phyloP scores from a whole-genome alignment of 495 filamentous ascomycete species.

The Penicillium chermesinum region DNA sequence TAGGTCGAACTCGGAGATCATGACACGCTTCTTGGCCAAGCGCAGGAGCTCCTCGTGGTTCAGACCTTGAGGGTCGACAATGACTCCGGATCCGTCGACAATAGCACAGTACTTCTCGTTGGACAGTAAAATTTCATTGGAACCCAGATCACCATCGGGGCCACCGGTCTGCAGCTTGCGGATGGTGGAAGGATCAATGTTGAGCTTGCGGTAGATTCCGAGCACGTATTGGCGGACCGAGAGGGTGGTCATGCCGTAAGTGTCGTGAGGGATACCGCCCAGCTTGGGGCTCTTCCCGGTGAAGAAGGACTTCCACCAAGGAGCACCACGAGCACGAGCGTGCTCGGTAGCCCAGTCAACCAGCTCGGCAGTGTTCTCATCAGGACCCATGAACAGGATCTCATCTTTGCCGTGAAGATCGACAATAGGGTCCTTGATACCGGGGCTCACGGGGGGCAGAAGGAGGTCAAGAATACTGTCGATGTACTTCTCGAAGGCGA shows the following conservation, averaged over 20 bases:
- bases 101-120: slow-evolving; percentile 92
- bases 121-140: slow-evolving; percentile 93
- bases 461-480: slow-evolving; percentile 95
- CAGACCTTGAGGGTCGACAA: slow-evolving; percentile 87
- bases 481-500: slow-evolving; percentile 99
- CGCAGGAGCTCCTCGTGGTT: slow-evolving; percentile 77
- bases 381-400: slow-evolving; percentile 96
- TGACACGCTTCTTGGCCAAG: slow-evolving; percentile 78
- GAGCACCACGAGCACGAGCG: slow-evolving; percentile 78
- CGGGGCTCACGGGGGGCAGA: slow-evolving; percentile 80
- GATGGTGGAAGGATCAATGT: slow-evolving; percentile 75
- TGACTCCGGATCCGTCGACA: slow-evolving; percentile 91
- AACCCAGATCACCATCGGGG: slow-evolving; percentile 93
- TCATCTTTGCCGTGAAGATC: slow-evolving; percentile 91
- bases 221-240: slow-evolving; percentile 94
- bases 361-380: slow-evolving; percentile 96
- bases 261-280: slow-evolving; percentile 93
- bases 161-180: slow-evolving; percentile 96
- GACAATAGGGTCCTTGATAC: slow-evolving; percentile 98
- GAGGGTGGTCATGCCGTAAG: slow-evolving; percentile 95
- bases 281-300: slow-evolving; percentile 95
- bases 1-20: slow-evolving; percentile 84
- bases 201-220: slow-evolving; percentile 93
- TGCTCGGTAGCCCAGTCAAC: slow-evolving; percentile 98
- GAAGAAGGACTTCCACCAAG: slow-evolving; percentile 99